Percentiles rank a stretch among this genome's conserved stretches.
phyloP scores from a whole-genome alignment of 1,139 yeast species.

The Sugiyamaella novakii region DNA sequence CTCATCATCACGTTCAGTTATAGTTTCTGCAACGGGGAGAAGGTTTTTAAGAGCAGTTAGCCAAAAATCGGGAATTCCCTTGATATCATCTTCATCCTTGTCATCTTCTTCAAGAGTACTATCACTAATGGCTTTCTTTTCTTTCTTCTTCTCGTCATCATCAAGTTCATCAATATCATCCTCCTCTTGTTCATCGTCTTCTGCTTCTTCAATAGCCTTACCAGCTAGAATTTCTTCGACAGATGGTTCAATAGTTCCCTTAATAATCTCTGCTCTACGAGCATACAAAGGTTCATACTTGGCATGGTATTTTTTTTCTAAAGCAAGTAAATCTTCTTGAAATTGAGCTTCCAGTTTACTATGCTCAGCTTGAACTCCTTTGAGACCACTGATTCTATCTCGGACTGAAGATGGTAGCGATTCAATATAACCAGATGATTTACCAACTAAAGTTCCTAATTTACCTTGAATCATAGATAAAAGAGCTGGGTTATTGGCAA shows the following conservation, averaged over 20 bases:
- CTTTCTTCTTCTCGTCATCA: conserved; percentile 48
- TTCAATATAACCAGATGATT: conserved; percentile 83
- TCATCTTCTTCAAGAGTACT: conserved; percentile 49
- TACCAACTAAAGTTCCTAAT: conserved; percentile 80
- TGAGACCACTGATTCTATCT: conserved; percentile 77
- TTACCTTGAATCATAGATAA: conserved; percentile 89
- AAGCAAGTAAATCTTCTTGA: conserved; percentile 82
- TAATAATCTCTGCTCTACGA: conserved; percentile 70
- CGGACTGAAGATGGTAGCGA: conserved; percentile 74
- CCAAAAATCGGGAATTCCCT: conserved; percentile 96
- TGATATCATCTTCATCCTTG: conserved; percentile 47
- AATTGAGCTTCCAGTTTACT: conserved; percentile 86
- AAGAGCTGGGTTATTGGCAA: conserved; percentile 70
- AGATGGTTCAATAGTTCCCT: conserved; percentile 77
- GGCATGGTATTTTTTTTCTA: conserved; percentile 77
- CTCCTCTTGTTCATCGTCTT: conserved; percentile 50
- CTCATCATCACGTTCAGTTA: conserved; percentile 88
- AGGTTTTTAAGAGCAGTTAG: conserved; percentile 90
- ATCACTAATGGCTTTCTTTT: conserved; percentile 35
- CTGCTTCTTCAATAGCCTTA: conserved; percentile 56
- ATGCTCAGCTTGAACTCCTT: conserved; percentile 80
- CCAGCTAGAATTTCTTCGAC: conserved; percentile 78
- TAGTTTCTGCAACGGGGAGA: conserved; percentile 77
- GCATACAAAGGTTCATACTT: conserved; percentile 78
- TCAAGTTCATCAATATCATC: conserved; percentile 49